A percentile compares a stretch with the other conserved stretches of the same genome.
Evolutionary conservation across 805 yeast species (phyloP).

Genomic region (Candida vaughaniae): DNA sequence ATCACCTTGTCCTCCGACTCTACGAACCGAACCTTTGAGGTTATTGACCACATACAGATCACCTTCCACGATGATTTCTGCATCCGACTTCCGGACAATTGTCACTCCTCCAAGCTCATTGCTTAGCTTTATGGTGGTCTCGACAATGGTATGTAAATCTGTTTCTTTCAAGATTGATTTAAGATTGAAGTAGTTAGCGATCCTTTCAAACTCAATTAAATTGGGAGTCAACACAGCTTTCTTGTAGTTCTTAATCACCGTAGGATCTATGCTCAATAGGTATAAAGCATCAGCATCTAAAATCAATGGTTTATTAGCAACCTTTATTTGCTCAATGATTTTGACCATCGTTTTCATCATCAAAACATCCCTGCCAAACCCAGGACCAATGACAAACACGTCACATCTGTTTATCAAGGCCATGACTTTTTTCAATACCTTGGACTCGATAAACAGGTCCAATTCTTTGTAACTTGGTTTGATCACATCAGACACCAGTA

Average conservation of each 20-base stretch:
- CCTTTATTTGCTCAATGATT: conserved; percentile 56
- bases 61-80: conserved; percentile 62
- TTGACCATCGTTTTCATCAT: conserved; percentile 62
- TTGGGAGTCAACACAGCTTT: conserved; percentile 85
- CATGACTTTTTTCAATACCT: conserved; percentile 56
- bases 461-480: conserved; percentile 18
- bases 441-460: conserved; percentile 35
- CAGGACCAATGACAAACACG: conserved; percentile 88
- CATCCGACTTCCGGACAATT: conserved; percentile 69
- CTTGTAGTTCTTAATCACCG: conserved; percentile 50
- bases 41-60: conserved; percentile 42
- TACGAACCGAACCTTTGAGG: conserved; percentile 62
- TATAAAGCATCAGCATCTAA: conserved; percentile 90
- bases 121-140: conserved; percentile 45
- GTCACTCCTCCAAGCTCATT: conserved; percentile 53
- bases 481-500: conserved; percentile 23
- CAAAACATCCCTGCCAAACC: conserved; percentile 77
- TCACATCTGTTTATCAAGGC: conserved; percentile 65
- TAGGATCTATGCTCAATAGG: conserved; percentile 58
- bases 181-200: conserved; percentile 51
- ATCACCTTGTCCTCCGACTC: conserved; percentile 98
- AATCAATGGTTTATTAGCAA: conserved; percentile 64
- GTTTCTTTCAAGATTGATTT: conserved; percentile 21
- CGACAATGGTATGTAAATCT: conserved; percentile 18
- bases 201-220: conserved; percentile 74